Percentiles rank a stretch among this genome's conserved stretches.
Evolutionary conservation across 2,329 filamentous ascomycete genomes (phyloP).

Genomic region (Aspergillus uvarum): DNA sequence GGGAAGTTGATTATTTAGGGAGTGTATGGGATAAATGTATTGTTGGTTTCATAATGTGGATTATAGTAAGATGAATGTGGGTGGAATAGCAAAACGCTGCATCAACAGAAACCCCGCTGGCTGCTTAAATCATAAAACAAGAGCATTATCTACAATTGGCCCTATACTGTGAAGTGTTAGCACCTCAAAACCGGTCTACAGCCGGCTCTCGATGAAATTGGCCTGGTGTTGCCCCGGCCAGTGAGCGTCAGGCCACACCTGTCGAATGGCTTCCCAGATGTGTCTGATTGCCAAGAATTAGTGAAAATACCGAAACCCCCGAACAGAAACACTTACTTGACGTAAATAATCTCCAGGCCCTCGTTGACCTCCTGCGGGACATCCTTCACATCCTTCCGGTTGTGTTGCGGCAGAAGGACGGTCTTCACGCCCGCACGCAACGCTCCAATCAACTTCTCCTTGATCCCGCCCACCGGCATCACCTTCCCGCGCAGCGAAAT

Average conservation of each 20-base stretch:
- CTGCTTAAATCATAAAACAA: neutral
- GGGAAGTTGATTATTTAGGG: neutral
- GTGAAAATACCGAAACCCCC: too few relatives aligned
- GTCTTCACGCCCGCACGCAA: conserved; percentile 91
- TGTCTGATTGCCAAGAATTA: conserved; percentile 54
- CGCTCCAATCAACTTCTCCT: conserved; percentile 96
- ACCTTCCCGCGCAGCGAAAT: conserved; percentile 82
- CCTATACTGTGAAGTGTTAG: too few relatives aligned
- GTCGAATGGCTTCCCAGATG: conserved; percentile 89
- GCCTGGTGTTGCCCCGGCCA: conserved; percentile 75
- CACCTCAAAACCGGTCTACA: conserved; percentile 50
- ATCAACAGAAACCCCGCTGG: neutral
- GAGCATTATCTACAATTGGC: neutral
- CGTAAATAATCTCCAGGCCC: conserved; percentile 83
- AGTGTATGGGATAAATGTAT: too few relatives aligned
- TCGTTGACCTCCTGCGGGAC: conserved; percentile 85
- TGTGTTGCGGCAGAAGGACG: conserved; percentile 81
- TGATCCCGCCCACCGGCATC: conserved; percentile 93
- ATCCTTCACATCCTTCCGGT: conserved; percentile 89
- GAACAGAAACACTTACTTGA: conserved; percentile 63
- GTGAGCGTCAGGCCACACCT: conserved; percentile 86
- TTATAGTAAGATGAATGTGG: neutral
- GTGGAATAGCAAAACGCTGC: conserved; percentile 11
- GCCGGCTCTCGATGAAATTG: conserved; percentile 72
- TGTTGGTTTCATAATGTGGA: too few relatives aligned